Conservation (phyloP, 768 basidiomycete species). For the Boletus vermiculosoides region DNA sequence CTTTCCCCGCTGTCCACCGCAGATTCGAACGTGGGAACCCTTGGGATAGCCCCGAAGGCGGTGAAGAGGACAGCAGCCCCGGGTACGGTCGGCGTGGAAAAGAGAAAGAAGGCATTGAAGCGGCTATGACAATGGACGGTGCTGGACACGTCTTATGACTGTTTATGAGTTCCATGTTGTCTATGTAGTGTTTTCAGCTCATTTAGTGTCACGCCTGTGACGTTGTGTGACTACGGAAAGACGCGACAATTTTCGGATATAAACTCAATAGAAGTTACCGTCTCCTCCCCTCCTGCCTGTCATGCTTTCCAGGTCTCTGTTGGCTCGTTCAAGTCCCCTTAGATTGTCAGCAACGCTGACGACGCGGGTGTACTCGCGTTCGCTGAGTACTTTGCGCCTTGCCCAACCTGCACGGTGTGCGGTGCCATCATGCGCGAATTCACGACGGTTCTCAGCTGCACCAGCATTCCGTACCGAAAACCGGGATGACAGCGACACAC, state of each 20-base stretch:
- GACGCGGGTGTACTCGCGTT: conserved; percentile 12
- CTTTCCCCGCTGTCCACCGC: conserved; percentile 71
- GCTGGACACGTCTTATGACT: conserved; percentile 1
- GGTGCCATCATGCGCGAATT: background rate
- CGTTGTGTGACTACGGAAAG: conserved; percentile 17
- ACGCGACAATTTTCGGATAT: conserved; percentile 17
- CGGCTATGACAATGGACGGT: conserved; percentile 47
- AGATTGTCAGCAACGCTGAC: conserved; percentile 9
- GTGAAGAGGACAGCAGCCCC: conserved; percentile 65
- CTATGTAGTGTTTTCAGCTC: conserved; percentile 6
- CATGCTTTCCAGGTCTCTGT: conserved; percentile 27
- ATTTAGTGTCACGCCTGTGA: conserved; percentile 18
- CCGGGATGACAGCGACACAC: background rate
- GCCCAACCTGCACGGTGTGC: background rate
- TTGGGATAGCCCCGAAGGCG: conserved; percentile 49
- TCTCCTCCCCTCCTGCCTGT: background rate
- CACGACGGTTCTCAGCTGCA: conserved; percentile 23
- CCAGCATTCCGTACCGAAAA: conserved; percentile 6
- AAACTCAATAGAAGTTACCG: background rate
- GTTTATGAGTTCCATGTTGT: background rate
- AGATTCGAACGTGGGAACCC: conserved; percentile 60
- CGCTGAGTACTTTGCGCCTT: conserved; percentile 13
- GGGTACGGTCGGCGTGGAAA: conserved; percentile 61
- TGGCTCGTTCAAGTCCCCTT: conserved; percentile 14
- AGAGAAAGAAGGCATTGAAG: conserved; percentile 87